A percentile compares a stretch with the other conserved stretches of the same genome.
Evolutionary conservation across 2,329 filamentous ascomycete species (phyloP).

Genomic region (Alternaria burnsii): DNA sequence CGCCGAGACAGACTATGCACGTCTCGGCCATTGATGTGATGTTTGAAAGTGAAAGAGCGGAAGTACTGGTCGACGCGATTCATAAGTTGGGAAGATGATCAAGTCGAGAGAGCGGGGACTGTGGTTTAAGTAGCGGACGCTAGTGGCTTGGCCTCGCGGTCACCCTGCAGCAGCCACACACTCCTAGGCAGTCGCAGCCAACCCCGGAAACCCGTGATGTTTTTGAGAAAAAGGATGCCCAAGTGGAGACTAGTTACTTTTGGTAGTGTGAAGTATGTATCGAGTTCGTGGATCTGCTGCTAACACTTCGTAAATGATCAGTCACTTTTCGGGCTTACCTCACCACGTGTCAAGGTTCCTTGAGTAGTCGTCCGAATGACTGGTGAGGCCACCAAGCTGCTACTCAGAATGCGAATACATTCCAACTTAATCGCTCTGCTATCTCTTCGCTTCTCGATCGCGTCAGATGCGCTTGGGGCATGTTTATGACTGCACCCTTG

Average conservation of each 20-base stretch:
- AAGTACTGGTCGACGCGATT: conserved; percentile 38
- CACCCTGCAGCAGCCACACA: conserved; percentile 34
- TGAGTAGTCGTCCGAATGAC: conserved; percentile 39
- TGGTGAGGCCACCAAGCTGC: conserved; percentile 32
- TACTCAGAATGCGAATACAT: conserved; percentile 45
- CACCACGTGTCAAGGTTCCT: conserved; percentile 45
- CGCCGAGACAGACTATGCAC: conserved; percentile 76
- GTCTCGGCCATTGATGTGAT: conserved; percentile 66
- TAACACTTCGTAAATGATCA: conserved; percentile 20
- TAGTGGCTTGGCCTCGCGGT: conserved; percentile 27
- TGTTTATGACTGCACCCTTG: neutral
- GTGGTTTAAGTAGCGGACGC: conserved; percentile 31
- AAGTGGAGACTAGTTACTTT: conserved; percentile 12
- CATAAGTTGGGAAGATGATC: conserved; percentile 46
- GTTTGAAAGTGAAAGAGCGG: conserved; percentile 29
- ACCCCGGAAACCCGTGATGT: conserved; percentile 29
- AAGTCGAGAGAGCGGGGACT: conserved; percentile 42
- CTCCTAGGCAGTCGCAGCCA: conserved; percentile 29
- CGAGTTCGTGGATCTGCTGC: conserved; percentile 8
- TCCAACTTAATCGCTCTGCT: conserved; percentile 30
- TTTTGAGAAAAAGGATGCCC: conserved; percentile 8
- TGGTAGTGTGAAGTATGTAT: conserved; percentile 9
- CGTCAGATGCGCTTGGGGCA: conserved; percentile 6
- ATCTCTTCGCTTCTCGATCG: conserved; percentile 13
- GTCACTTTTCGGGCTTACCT: conserved; percentile 35